These are phyloP conservation scores for Sclerotinia subarctica DNA, from an alignment of 2,329 filamentous ascomycete species.

Conservation along the genomic window DNA sequence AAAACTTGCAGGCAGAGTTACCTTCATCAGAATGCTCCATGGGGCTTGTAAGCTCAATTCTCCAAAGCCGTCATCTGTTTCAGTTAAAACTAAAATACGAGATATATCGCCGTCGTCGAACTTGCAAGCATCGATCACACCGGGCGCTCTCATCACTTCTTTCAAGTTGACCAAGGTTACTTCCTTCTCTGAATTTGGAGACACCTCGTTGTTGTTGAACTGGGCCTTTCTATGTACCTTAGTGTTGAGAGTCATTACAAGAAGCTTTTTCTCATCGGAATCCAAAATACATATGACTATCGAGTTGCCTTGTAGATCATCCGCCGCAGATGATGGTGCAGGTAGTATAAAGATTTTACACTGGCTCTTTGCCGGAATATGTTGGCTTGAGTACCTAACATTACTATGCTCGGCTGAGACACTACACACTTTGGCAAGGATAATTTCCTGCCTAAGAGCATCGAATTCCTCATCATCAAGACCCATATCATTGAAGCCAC, in stretches of 20 bases:
- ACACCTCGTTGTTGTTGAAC: conserved; percentile 22
- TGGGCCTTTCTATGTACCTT: conserved; percentile 34
- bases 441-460: conserved; percentile 67
- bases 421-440: conserved; percentile 67
- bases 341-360: conserved; percentile 66
- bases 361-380: conserved; percentile 51
- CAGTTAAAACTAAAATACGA: conserved; percentile 67
- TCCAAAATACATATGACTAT: conserved; percentile 70
- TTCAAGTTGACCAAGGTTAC: conserved; percentile 34
- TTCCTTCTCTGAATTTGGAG: conserved; percentile 37
- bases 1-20: conserved; percentile 58
- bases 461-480: conserved; percentile 70
- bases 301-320: conserved; percentile 52
- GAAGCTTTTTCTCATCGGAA: conserved; percentile 61
- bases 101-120: conserved; percentile 64
- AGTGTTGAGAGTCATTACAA: conserved; percentile 62
- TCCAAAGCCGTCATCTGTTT: conserved; percentile 59
- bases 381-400: conserved; percentile 57
- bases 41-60: conserved; percentile 72
- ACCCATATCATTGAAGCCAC: conserved; percentile 69
- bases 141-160: conserved; percentile 49
- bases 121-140: conserved; percentile 70
- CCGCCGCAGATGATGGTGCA: conserved; percentile 54
- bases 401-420: conserved; percentile 61
- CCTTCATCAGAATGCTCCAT: conserved; percentile 67